Evolutionary conservation across 192 early-diverging fungal genomes (phyloP).

Genomic region (Linnemannia zychae): DNA sequence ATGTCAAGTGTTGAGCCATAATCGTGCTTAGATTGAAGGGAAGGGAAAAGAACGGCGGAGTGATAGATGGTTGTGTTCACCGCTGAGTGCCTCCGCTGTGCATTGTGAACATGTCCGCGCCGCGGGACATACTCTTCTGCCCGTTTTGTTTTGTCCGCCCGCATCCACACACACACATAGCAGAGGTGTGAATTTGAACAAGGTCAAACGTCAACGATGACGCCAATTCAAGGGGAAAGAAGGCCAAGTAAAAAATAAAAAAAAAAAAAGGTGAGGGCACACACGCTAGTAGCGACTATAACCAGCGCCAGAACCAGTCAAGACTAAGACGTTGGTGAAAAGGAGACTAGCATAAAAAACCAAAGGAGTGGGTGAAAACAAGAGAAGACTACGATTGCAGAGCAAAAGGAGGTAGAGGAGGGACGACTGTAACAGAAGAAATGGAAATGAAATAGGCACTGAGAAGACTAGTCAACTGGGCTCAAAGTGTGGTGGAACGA

Average conservation of each 20-base stretch:
- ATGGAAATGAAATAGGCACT: neutral
- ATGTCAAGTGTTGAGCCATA: slow-evolving; percentile 11
- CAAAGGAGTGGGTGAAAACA: neutral
- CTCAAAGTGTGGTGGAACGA: neutral
- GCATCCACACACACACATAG: no score
- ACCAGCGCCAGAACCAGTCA: neutral
- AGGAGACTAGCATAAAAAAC: neutral
- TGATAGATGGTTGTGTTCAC: neutral
- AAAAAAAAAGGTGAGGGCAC: neutral
- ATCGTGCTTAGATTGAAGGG: neutral
- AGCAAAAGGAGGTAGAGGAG: neutral
- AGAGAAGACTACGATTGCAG: no score
- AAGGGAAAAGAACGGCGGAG: neutral
- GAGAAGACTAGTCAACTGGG: neutral
- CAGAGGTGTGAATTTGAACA: neutral
- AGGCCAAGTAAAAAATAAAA: neutral
- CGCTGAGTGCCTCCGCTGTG: neutral
- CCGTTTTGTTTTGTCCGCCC: neutral
- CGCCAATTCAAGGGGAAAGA: slow-evolving; percentile 10
- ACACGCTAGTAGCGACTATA: neutral
- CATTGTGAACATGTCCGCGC: neutral
- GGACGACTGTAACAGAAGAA: neutral
- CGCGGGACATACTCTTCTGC: neutral
- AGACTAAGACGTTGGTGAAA: neutral
- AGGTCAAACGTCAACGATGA: slow-evolving; percentile 16